Conservation (phyloP, 2,329 filamentous ascomycete genomes). For the Hortaea sp. region DNA sequence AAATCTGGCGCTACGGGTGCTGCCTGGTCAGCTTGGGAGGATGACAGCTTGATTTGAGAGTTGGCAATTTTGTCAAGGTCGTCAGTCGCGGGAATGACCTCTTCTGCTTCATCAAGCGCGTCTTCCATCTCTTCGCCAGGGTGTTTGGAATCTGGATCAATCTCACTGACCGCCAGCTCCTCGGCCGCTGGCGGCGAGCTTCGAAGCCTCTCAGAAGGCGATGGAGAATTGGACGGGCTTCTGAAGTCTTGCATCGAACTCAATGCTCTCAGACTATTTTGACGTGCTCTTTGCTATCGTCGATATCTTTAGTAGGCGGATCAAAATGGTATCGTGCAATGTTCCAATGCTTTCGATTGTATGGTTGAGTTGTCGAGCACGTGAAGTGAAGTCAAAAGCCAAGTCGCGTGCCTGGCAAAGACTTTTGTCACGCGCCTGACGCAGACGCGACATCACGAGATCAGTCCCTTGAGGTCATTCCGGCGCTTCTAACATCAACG, state of each 20-base stretch:
- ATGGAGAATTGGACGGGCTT: background rate
- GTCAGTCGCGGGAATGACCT: background rate
- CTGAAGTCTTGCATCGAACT: background rate
- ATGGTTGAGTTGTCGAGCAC: too few relatives aligned
- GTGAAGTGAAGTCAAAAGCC: too few relatives aligned
- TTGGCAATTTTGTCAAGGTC: background rate
- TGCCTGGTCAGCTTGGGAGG: constrained; percentile 1
- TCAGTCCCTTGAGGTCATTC: background rate
- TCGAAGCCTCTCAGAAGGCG: background rate
- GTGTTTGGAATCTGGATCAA: constrained; percentile 7
- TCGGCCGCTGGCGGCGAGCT: constrained; percentile 3
- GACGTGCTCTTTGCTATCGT: too few relatives aligned
- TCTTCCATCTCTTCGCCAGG: constrained; percentile 5
- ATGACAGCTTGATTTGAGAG: background rate
- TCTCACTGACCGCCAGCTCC: constrained; percentile 2
- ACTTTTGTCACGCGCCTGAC: too few relatives aligned
- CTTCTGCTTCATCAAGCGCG: background rate
- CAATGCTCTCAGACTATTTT: background rate
- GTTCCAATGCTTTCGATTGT: too few relatives aligned
- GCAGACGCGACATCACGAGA: too few relatives aligned
- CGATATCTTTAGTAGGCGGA: too few relatives aligned
- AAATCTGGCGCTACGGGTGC: background rate
- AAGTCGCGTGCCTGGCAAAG: too few relatives aligned
- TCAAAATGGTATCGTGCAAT: too few relatives aligned
- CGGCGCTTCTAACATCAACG: background rate